phyloP scores from a whole-genome alignment of 2,329 filamentous ascomycete species.

The Thyridium curvatum region DNA sequence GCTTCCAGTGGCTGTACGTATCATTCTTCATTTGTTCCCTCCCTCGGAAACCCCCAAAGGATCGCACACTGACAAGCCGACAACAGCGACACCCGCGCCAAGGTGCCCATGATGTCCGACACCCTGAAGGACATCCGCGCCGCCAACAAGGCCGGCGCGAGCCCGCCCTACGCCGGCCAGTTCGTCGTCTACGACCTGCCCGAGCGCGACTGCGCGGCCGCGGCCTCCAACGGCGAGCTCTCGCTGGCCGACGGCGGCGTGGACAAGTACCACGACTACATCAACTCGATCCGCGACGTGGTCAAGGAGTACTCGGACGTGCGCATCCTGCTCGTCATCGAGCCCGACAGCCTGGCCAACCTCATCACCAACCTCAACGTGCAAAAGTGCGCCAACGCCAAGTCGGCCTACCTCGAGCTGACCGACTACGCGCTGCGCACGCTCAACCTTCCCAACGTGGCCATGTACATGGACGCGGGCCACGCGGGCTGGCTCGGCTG shows the following conservation, averaged over 20 bases:
- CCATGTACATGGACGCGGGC: constrained; percentile 52
- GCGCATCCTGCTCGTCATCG: constrained; percentile 37
- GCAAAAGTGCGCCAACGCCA: constrained; percentile 40
- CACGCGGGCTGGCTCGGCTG: constrained; percentile 55
- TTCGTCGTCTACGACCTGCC: constrained; percentile 54
- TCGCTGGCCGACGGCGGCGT: constrained; percentile 42
- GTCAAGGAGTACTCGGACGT: constrained; percentile 36
- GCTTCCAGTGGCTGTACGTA: constrained; percentile 45
- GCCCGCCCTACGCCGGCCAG: constrained; percentile 35
- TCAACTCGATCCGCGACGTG: constrained; percentile 38
- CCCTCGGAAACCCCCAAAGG: neutral
- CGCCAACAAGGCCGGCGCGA: constrained; percentile 27
- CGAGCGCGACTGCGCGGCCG: constrained; percentile 51
- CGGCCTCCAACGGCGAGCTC: constrained; percentile 51
- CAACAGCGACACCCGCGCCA: constrained; percentile 39
- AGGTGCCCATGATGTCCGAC: constrained; percentile 36
- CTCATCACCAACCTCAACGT: constrained; percentile 49
- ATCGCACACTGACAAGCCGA: constrained; percentile 6
- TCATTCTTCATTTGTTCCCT: constrained; percentile 4
- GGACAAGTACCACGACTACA: constrained; percentile 49
- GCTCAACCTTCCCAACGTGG: constrained; percentile 49
- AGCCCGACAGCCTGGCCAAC: constrained; percentile 54
- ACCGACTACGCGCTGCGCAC: constrained; percentile 43
- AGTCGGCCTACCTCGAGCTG: constrained; percentile 41
- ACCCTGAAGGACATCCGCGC: constrained; percentile 33